phyloP scores from a whole-genome alignment of 2,329 filamentous ascomycete genomes.

The Aureobasidium leucospermi region DNA sequence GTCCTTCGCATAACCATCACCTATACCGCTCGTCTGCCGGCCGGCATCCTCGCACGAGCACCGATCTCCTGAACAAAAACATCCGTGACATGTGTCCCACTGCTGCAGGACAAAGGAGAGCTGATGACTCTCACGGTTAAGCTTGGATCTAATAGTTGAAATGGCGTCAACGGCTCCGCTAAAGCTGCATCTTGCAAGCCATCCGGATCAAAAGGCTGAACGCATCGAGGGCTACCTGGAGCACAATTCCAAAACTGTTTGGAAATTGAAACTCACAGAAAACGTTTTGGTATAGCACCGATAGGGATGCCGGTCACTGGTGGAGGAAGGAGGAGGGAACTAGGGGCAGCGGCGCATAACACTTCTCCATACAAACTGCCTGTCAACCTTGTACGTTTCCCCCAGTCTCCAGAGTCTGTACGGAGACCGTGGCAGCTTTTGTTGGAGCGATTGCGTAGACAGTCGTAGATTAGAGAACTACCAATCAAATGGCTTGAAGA shows the following conservation, averaged over 20 bases:
- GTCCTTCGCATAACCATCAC: constrained; percentile 12
- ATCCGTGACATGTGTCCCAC: not conserved
- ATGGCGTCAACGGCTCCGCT: constrained; percentile 9
- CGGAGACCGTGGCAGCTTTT: not conserved
- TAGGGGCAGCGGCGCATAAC: not conserved
- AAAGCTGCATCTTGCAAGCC: not conserved
- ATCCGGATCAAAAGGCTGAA: constrained; percentile 8
- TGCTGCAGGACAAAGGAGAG: constrained; percentile 5
- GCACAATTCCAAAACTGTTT: not conserved
- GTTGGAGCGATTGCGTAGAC: not conserved
- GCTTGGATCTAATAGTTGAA: constrained; percentile 4
- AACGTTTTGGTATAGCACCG: not conserved
- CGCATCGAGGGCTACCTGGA: not conserved
- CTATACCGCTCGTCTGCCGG: constrained; percentile 14
- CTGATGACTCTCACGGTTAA: not conserved
- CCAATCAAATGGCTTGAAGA: not conserved
- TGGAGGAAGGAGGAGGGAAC: not conserved
- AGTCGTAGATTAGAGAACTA: not conserved
- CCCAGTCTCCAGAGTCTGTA: not conserved
- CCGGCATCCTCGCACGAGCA: not conserved
- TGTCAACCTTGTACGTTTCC: not conserved
- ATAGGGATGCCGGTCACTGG: not conserved
- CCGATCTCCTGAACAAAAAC: not conserved
- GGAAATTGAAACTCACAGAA: not conserved
- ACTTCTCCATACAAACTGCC: not conserved